Evolutionary conservation across 345 rosid species (phyloP).

Genomic region (Physaria fendleri): DNA sequence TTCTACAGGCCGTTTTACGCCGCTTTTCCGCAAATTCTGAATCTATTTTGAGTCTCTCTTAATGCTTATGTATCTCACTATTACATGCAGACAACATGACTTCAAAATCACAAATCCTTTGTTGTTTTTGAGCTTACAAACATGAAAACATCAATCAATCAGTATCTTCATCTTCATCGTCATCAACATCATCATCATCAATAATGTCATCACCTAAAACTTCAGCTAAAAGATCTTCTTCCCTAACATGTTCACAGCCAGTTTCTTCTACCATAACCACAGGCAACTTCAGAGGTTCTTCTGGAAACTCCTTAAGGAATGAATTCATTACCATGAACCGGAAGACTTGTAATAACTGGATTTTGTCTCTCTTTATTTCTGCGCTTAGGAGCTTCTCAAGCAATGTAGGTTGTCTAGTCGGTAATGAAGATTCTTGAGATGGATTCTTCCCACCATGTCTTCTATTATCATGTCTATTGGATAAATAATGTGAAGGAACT

Average conservation of each 20-base stretch:
- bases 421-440: conserved; percentile 24
- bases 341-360: conserved; percentile 55
- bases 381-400: conserved; percentile 70
- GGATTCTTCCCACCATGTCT: conserved; percentile 25
- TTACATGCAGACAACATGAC: not conserved
- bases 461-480: conserved; percentile 36
- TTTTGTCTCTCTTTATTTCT: conserved; percentile 65
- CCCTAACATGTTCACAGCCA: conserved; percentile 30
- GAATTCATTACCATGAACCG: conserved; percentile 69
- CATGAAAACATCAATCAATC: not conserved
- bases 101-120: not conserved
- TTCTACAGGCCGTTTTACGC: too few relatives aligned
- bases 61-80: too few relatives aligned
- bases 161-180: conserved; percentile 14
- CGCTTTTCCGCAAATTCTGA: too few relatives aligned
- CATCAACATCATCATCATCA: conserved; percentile 6
- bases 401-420: conserved; percentile 52
- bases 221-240: conserved; percentile 24
- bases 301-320: conserved; percentile 58
- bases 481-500: conserved; percentile 64
- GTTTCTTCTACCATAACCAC: conserved; percentile 44
- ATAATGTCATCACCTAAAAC: not conserved
- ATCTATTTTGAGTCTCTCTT: too few relatives aligned
- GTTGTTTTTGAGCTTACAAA: not conserved
- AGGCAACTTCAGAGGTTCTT: conserved; percentile 57